Evolutionary conservation across 2,329 filamentous ascomycete genomes (phyloP).

Genomic region (Atkinsonella hypoxylon): DNA sequence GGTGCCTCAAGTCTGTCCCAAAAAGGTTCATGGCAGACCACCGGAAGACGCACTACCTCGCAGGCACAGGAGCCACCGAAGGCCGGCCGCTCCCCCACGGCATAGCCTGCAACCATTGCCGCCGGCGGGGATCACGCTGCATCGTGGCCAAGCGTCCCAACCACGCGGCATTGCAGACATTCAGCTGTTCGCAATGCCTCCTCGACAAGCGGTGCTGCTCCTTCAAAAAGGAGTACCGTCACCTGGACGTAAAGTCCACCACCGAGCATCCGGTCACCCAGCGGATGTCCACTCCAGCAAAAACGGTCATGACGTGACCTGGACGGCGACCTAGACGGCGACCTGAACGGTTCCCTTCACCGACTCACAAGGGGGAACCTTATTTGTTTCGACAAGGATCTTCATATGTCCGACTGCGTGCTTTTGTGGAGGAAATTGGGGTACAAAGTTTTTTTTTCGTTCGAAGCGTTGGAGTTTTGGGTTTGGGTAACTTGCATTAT

Average conservation of each 20-base stretch:
- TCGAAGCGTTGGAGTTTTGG: neutral
- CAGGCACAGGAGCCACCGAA: neutral
- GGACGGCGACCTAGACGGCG: neutral
- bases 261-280: neutral
- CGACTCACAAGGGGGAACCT: neutral
- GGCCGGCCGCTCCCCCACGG: neutral
- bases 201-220: neutral
- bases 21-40: neutral
- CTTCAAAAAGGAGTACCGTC: neutral
- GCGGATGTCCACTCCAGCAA: neutral
- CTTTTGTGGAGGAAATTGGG: neutral
- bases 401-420: neutral
- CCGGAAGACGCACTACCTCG: neutral
- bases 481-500: neutral
- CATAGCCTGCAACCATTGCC: neutral
- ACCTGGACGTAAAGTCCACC: neutral
- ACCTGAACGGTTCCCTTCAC: neutral
- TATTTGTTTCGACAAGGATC: neutral
- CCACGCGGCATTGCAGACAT: neutral
- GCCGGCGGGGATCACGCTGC: neutral
- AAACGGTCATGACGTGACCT: neutral
- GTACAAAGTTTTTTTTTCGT: too few relatives aligned
- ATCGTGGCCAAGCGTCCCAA: constrained; percentile 2
- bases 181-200: constrained; percentile 1
- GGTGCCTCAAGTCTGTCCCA: neutral